Evolutionary conservation across 192 early-diverging fungal species (phyloP).

Genomic region (Coemansia javaensis): DNA sequence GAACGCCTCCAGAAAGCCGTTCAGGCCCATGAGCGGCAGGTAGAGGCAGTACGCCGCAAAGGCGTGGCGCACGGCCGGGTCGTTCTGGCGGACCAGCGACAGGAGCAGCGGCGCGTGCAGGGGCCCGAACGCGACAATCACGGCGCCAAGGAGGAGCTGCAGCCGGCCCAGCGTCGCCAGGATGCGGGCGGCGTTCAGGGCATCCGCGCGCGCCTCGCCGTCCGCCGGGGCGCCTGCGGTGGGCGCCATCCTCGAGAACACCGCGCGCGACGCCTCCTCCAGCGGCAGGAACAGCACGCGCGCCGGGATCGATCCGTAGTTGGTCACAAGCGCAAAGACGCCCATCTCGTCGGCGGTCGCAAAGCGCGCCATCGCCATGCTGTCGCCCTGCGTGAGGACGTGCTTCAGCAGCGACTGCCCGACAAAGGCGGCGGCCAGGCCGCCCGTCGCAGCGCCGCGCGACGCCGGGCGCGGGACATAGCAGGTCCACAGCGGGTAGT

Average conservation of each 20-base stretch:
- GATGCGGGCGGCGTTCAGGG: conserved; percentile 10
- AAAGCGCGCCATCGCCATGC: conserved; percentile 73
- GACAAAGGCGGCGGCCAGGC: conserved; percentile 71
- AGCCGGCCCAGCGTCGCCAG: conserved; percentile 23
- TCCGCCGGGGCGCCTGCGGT: not conserved
- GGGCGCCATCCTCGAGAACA: conserved; percentile 65
- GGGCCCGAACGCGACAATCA: conserved; percentile 77
- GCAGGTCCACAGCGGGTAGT: conserved; percentile 33
- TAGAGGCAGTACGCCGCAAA: conserved; percentile 82
- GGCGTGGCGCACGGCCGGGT: conserved; percentile 51
- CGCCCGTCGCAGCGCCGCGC: conserved; percentile 52
- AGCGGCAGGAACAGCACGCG: conserved; percentile 90
- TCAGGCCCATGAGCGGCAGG: conserved; percentile 90
- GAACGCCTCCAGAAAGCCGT: conserved; percentile 93
- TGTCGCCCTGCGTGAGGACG: conserved; percentile 93
- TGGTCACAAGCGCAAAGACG: conserved; percentile 77
- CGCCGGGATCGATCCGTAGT: conserved; percentile 87
- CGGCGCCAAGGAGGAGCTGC: conserved; percentile 59
- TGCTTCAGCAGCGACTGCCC: conserved; percentile 91
- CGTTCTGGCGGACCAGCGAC: conserved; percentile 55
- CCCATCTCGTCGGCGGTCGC: conserved; percentile 61
- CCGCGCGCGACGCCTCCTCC: conserved; percentile 83
- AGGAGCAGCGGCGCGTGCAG: conserved; percentile 63
- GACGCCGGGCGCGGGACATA: conserved; percentile 11
- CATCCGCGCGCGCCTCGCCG: not conserved